Evolutionary conservation across 2,329 filamentous ascomycete genomes (phyloP).

Genomic region (Pseudogymnoascus sp.): DNA sequence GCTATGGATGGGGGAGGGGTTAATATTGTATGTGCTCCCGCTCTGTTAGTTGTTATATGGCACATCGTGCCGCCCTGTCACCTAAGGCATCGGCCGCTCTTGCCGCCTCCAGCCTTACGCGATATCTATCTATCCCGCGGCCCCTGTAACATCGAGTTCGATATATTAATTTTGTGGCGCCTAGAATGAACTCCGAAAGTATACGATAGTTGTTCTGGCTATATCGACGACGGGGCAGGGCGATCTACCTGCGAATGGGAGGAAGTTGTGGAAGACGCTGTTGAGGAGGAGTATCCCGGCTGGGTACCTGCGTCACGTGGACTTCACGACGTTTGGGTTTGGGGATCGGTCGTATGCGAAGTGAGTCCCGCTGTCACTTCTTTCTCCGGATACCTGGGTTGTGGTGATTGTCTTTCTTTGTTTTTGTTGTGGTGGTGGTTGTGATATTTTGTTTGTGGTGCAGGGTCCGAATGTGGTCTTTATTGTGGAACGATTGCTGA

Average conservation of each 20-base stretch:
- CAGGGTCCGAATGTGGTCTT: constrained; percentile 5
- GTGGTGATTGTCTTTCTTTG: background rate
- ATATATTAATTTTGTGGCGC: constrained; percentile 9
- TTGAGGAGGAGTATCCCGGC: constrained; percentile 68
- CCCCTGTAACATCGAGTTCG: constrained; percentile 13
- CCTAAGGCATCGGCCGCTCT: background rate
- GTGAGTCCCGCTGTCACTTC: constrained; percentile 37
- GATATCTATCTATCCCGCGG: constrained; percentile 22
- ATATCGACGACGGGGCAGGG: constrained; percentile 92
- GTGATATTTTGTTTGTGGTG: background rate
- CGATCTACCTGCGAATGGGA: constrained; percentile 78
- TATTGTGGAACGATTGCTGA: constrained; percentile 13
- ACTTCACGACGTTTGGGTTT: constrained; percentile 80
- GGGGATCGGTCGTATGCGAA: constrained; percentile 93
- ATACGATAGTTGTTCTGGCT: constrained; percentile 63
- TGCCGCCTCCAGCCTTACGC: constrained; percentile 13
- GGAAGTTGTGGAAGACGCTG: constrained; percentile 75
- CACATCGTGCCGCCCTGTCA: background rate
- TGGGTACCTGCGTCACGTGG: constrained; percentile 57
- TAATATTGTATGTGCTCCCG: constrained; percentile 53
- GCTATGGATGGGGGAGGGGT: constrained; percentile 63
- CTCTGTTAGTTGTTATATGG: constrained; percentile 3
- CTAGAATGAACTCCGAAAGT: constrained; percentile 44
- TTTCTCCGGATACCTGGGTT: background rate
- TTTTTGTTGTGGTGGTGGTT: background rate